Conservation (phyloP, 805 yeast genomes). For the Saccharomyces jurei region DNA sequence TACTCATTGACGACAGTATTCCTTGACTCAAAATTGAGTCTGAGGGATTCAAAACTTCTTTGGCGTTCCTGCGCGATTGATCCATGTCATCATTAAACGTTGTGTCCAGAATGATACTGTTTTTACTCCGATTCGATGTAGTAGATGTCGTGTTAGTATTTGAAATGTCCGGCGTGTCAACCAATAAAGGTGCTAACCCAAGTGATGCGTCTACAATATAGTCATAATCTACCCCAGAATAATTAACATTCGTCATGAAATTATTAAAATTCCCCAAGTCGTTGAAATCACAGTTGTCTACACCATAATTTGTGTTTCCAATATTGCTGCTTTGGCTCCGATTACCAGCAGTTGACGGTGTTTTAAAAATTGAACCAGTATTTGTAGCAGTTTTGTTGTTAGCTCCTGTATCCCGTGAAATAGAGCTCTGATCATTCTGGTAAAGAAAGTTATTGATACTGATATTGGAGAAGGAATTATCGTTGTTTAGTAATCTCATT, state of each 20-base stretch:
- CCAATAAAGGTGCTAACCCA: conserved; percentile 64
- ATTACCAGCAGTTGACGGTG: neutral
- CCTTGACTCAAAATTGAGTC: neutral
- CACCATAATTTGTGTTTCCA: neutral
- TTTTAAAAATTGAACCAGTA: neutral
- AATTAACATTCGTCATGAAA: neutral
- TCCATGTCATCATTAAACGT: neutral
- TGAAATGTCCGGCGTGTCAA: conserved; percentile 24
- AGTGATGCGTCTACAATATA: conserved; percentile 79
- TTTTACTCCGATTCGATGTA: neutral
- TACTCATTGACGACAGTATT: neutral
- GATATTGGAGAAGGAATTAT: neutral
- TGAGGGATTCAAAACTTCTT: neutral
- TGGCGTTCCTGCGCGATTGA: neutral
- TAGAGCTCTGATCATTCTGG: neutral
- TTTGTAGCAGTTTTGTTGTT: neutral
- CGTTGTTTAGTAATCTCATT: neutral
- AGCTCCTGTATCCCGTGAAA: neutral
- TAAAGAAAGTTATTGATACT: neutral
- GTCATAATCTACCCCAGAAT: conserved; percentile 33
- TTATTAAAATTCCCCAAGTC: neutral
- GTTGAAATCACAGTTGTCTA: conserved; percentile 1
- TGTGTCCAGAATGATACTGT: neutral
- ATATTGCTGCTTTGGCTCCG: neutral
- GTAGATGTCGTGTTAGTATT: neutral